Base-by-base conservation (phyloP, 2,329 filamentous ascomycete genomes). In the Aspergillus sp. region DNA sequence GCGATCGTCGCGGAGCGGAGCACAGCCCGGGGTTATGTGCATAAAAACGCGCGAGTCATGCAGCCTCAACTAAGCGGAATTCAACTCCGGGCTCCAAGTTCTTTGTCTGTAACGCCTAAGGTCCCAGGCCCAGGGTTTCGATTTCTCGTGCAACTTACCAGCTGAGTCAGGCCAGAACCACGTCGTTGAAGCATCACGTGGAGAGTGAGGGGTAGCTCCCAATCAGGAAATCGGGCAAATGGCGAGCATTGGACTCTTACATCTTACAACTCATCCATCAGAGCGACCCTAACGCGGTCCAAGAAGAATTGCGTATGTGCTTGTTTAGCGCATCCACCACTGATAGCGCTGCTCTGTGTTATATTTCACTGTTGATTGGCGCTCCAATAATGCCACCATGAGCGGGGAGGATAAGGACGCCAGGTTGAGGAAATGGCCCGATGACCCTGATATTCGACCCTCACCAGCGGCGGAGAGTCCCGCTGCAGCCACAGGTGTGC, bases 311-410 rank as follows among this genome's bases (percentile, higher is more conserved):
- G 27, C 27, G 27, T 31, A 11, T 31, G 27, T 31, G 27, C 27
- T 31, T 31, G 9, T 31, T 11, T 31, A 31, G 27, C 27, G 27
- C 9, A 31, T 31, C 27, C 27, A 31, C 27, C 27, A 31, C 27
- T 31, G 3, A 11, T 4, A 31, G 27, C 2, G 27, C 27, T 4
- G 24, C 21, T 37, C 4, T 12, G 4, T 19, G 14, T 19, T 52
- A 43, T 12, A 41, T 19, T n/a, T 12, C 12, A n/a, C 14, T 45
- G 51, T 19, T 53, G 17, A 24, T 24, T 53, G n/a, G 39, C 44
- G 52, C 45, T 52, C 57, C 55, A 57, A 62, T 58, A 58, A 70
- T 70, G 69, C 67, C 60, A 70, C 52, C 49, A 72, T 70, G 69
- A 62, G 64, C 58, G 68, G 67, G 62, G 66, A 59, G 52, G 53